Conservation (phyloP, 2,329 filamentous ascomycete species). For the Parasarocladium wereldwijsianum region DNA sequence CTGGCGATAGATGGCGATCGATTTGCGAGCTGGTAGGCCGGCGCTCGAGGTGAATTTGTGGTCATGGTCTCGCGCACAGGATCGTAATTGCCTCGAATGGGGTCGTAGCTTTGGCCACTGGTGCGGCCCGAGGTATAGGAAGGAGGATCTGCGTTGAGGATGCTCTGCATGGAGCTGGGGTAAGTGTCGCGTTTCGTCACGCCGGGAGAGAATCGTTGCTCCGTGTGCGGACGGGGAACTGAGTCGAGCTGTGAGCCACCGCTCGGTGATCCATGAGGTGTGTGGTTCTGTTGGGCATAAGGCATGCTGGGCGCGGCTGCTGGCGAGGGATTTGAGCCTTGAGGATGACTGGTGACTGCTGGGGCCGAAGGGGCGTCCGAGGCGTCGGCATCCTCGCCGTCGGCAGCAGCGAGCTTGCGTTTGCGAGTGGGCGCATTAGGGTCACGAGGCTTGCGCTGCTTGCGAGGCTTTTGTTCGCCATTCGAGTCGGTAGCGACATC, state of each 20-base stretch:
- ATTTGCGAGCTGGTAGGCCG: slow-evolving; percentile 16
- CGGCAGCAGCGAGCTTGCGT: slow-evolving; percentile 31
- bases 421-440: slow-evolving; percentile 41
- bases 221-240: slow-evolving; percentile 12
- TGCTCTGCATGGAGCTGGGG: slow-evolving; percentile 38
- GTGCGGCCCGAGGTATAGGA: slow-evolving; percentile 38
- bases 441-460: slow-evolving; percentile 42
- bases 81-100: slow-evolving; percentile 65
- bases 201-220: slow-evolving; percentile 26
- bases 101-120: slow-evolving; percentile 77
- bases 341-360: slow-evolving; percentile 11
- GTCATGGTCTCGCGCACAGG: slow-evolving; percentile 48
- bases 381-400: slow-evolving; percentile 9
- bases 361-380: slow-evolving; percentile 9
- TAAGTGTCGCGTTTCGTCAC: slow-evolving; percentile 36
- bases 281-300: background rate
- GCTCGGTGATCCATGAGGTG: too few relatives aligned
- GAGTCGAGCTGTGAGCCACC: too few relatives aligned
- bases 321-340: slow-evolving; percentile 12
- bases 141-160: slow-evolving; percentile 38
- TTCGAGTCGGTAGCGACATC: slow-evolving; percentile 18
- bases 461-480: slow-evolving; percentile 29
- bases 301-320: slow-evolving; percentile 5
- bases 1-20: slow-evolving; percentile 79
- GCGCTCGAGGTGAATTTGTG: slow-evolving; percentile 33